phyloP scores from a whole-genome alignment of 2,329 filamentous ascomycete species.

The Diplodia seriata region DNA sequence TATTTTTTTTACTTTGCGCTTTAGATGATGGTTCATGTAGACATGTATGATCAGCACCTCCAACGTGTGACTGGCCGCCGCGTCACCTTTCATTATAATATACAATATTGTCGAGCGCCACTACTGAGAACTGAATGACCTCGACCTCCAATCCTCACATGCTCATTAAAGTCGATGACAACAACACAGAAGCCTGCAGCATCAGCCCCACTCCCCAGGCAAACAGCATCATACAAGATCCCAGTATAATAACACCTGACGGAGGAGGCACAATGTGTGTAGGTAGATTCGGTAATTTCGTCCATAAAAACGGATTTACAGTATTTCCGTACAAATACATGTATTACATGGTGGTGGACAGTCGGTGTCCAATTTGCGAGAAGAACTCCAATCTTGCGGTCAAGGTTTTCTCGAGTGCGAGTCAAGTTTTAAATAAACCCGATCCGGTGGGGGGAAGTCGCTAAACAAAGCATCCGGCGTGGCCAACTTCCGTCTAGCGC shows the following conservation, averaged over 20 bases:
- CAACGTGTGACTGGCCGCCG: neutral
- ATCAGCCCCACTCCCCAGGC: neutral
- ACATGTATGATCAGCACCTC: neutral
- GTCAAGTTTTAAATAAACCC: neutral
- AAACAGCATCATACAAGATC: neutral
- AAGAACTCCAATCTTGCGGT: neutral
- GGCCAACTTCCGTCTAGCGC: neutral
- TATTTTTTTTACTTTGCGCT: constrained; percentile 1
- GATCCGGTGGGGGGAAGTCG: neutral
- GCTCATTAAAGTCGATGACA: neutral
- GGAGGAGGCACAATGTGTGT: constrained; percentile 1
- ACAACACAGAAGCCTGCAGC: constrained; percentile 2
- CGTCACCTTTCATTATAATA: neutral
- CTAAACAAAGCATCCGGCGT: neutral
- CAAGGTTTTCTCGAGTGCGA: neutral
- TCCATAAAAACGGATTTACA: constrained; percentile 1
- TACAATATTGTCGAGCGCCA: neutral
- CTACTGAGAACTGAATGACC: neutral
- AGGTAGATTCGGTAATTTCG: constrained; percentile 3
- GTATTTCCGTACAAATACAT: constrained; percentile 1
- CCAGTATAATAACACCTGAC: neutral
- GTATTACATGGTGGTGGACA: neutral
- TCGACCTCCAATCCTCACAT: neutral
- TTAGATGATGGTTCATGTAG: neutral
- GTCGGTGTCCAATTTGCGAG: neutral